Evolutionary conservation across 1,284 basidiomycete species (phyloP), one percentile per base, ranked within the genome.

Genomic region (Irpex rosettiformis): DNA sequence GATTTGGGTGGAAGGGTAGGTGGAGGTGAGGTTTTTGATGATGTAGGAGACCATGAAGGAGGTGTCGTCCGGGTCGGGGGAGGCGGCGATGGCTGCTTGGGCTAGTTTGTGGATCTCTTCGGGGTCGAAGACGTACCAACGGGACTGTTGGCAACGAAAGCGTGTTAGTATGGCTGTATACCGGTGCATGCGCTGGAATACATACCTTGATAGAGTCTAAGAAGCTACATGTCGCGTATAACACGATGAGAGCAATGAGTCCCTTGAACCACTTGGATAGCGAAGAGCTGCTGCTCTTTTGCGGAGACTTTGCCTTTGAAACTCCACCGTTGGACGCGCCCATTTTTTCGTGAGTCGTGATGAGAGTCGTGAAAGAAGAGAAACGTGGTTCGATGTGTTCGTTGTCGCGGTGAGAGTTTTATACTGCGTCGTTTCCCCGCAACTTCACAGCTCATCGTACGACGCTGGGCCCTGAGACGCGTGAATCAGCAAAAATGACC

Each of bases 41-140:
- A 97, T 92, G 72, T 91, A 84, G 47, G 82, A 71, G 69, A 96
- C 84, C 74, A 96, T 89, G 58, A 81, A 81, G 16, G 81, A 69
- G 1, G 85, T 84, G 69, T 92, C 67, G 55, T 62, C 54, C 3
- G 69, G 67, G 4, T 82, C 77, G 0, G 83, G 81, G 18, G 84
- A 79, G 3, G 79, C 69, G 8, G 81, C 80, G 69, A 95, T 81
- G 47, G 93, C 88, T n/a, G 82, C 79, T 65, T 85, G 78, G 13
- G 89, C 82, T 22, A 93, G 80, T 59, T 82, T 74, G 68, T 94
- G 85, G 18, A 94, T 74, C 48, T 75, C 74, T 5, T 72, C 72
- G 1, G 86, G 88, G 66, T 89, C 82, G 63, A 96, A 82, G 61
- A 90, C 82, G 73, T 93, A 94, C 81, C 79, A 83, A 55, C 77